Evolutionary conservation across 163 green algal genomes (phyloP).

Genomic region (Volvox carteri): DNA sequence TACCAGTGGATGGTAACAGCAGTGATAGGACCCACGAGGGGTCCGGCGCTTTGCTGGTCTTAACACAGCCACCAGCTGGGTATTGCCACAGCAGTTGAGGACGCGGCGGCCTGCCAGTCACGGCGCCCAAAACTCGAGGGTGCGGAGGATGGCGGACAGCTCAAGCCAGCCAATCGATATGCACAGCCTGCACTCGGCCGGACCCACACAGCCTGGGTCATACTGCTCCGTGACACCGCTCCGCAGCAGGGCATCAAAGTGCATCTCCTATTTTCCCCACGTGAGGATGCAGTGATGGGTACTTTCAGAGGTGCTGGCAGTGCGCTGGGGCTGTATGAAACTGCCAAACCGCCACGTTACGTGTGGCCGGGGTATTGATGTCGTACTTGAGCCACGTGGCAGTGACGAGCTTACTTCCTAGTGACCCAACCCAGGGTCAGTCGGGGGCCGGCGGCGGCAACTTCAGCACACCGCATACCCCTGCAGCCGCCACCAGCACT

Average conservation of each 20-base stretch:
- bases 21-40: too few species aligned
- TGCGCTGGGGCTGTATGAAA: neutral
- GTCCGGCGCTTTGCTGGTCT: too few species aligned
- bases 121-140: neutral
- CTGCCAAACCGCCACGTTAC: neutral
- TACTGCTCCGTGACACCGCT: conserved; percentile 11
- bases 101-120: neutral
- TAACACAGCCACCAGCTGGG: conserved; percentile 24
- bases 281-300: neutral
- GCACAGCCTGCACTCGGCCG: neutral
- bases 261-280: neutral
- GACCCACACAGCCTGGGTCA: neutral
- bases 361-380: neutral
- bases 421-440: neutral
- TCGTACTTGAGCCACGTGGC: neutral
- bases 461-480: neutral
- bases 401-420: neutral
- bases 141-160: conserved; percentile 3
- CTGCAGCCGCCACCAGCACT: neutral
- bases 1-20: too few species aligned
- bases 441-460: neutral
- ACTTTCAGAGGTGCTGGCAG: neutral
- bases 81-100: conserved; percentile 16
- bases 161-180: conserved; percentile 12
- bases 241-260: conserved; percentile 18